A percentile compares a stretch with the other conserved stretches of the same genome.
Conservation (phyloP, 495 filamentous ascomycete species). For the Penicillium flavigenum region DNA sequence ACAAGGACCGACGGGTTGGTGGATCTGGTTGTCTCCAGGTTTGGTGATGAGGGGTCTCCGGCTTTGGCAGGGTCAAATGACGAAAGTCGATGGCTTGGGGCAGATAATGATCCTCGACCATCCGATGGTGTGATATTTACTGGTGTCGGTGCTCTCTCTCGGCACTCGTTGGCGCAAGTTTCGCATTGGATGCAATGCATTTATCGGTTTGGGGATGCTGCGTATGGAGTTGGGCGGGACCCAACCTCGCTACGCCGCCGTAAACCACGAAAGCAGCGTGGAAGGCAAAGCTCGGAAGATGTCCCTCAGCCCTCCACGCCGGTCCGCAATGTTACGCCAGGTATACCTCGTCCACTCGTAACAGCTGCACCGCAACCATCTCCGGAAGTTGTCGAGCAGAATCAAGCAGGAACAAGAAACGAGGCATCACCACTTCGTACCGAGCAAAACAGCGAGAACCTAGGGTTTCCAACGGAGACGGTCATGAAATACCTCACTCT, state of each 20-base stretch:
- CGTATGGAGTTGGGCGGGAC: constrained; percentile 79
- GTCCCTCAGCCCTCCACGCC: constrained; percentile 21
- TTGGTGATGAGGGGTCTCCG: constrained; percentile 56
- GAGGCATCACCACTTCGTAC: constrained; percentile 22
- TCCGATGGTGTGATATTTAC: constrained; percentile 84
- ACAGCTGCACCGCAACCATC: constrained; percentile 27
- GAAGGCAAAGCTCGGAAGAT: constrained; percentile 13
- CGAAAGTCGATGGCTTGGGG: constrained; percentile 60
- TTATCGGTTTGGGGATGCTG: constrained; percentile 70
- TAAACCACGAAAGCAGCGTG: constrained; percentile 34
- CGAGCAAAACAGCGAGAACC: constrained; percentile 27
- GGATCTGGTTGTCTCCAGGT: constrained; percentile 83
- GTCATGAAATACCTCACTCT: constrained; percentile 61
- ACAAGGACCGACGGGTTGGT: constrained; percentile 62
- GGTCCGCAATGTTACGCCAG: constrained; percentile 35
- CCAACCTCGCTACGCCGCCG: constrained; percentile 56
- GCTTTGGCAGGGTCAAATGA: constrained; percentile 9
- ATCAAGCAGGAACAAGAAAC: constrained; percentile 14
- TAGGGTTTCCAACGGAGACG: constrained; percentile 40
- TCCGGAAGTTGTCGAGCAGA: constrained; percentile 14
- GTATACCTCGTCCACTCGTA: constrained; percentile 49
- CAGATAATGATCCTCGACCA: constrained; percentile 58
- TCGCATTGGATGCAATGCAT: constrained; percentile 83
- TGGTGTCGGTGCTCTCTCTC: constrained; percentile 66
- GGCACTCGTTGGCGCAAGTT: constrained; percentile 62